Conservation (phyloP, 2,329 filamentous ascomycete species). For the Venturia nashicola region DNA sequence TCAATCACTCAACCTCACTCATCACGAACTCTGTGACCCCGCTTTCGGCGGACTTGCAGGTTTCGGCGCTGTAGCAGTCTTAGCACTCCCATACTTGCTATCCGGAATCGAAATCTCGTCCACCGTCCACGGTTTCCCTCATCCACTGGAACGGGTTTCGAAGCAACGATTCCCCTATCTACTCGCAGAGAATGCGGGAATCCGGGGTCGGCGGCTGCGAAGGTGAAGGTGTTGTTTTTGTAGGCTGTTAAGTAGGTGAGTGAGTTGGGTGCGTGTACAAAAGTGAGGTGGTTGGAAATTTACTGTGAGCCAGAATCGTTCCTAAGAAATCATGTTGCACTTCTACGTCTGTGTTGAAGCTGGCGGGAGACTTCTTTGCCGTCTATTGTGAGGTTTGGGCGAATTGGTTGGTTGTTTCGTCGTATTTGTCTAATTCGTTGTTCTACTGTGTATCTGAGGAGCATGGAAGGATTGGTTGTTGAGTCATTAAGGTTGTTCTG, state of each 20-base stretch:
- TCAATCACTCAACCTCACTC: background rate
- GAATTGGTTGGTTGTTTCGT: conserved; percentile 1
- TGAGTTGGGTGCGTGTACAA: background rate
- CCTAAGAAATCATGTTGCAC: background rate
- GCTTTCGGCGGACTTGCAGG: background rate
- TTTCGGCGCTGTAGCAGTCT: background rate
- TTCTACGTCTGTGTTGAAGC: background rate
- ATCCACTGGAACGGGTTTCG: background rate
- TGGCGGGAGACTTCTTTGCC: background rate
- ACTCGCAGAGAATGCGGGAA: background rate
- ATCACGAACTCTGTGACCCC: background rate
- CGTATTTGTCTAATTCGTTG: background rate
- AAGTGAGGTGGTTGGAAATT: background rate
- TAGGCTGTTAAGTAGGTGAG: background rate
- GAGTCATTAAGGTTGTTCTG: too few relatives aligned
- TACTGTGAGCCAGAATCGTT: background rate
- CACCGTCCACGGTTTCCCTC: conserved; percentile 1
- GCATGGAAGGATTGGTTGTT: too few relatives aligned
- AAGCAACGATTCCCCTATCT: background rate
- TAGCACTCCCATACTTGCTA: background rate
- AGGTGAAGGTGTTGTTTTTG: conserved; percentile 3
- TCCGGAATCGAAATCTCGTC: background rate
- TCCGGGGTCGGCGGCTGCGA: background rate
- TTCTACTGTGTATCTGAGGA: too few relatives aligned
- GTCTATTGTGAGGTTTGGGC: background rate